Base-by-base conservation (phyloP, 352 stramenopile genomes). In the Phytophthora palmivora region DNA sequence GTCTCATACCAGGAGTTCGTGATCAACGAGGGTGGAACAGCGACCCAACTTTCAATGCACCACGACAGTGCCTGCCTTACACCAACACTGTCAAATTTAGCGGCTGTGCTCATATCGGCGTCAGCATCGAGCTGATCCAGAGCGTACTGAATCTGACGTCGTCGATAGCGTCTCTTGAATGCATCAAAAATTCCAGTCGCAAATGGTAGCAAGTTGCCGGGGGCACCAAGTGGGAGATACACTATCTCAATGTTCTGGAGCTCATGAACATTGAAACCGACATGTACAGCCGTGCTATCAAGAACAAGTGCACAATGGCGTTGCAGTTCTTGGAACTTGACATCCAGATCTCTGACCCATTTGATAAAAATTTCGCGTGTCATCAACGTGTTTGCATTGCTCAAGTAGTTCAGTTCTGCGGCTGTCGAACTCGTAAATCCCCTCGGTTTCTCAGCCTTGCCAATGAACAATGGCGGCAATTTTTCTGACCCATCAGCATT, bases 401-500 rank as follows among this genome's bases (percentile, higher is more conserved):
- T 61, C 1, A 33, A 39, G 49, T 84, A 84, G 21, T 70, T 63
- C n/a, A 71, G 26, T 21, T 76, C 59, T 0, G 54, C 2, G 2
- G 39, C 45, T 0, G 46, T 65, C 16, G 33, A 65, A 2, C 3
- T 30, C 1, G 46, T 63, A 38, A 84, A 79, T 4, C 60, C 67
- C 11, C 69, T 39, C 3, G 66, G 69, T 28, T 74, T 63, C 46
- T 69, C 63, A 2, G 69, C 34, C n/a, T 70, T 76, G 16, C 69
- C 72, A 36, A 79, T 72, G 38, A 79, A 74, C 22, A 79, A 37
- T 2, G 48, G 45, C 0, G 52, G 70, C 6, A 79, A 21, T 22
- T 70, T 76, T 34, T 79, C 63, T 3, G 63, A 79, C 8, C 70
- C 72, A 26, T 77, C 63, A 2, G 59, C 66, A 49, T 79, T 84